Evolutionary conservation across 805 yeast species (phyloP), one percentile per base, ranked within the genome.

Genomic region (Ogataea henricii): DNA sequence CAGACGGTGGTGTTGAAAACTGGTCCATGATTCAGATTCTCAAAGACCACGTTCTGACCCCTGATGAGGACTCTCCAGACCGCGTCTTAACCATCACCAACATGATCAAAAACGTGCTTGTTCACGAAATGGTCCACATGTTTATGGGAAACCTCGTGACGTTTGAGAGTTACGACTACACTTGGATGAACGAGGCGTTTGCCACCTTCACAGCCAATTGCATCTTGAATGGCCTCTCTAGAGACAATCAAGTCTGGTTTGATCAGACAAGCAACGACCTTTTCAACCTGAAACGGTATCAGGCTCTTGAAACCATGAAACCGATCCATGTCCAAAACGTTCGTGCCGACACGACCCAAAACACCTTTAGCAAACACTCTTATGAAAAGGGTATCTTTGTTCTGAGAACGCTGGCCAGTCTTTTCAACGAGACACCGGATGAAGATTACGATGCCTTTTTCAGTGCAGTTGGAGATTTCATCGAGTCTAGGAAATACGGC

Each of bases 1-100:
- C 81, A 23, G 92, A 86, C 61, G 87, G 87, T 49, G 95, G 88
- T 2, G 87, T 85, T 82, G 95, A 87, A 62, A 86, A 87, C 62
- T 83, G 85, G 79, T 87, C 89, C 3, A 66, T 85, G 67, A 73
- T 87, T 43, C 78, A 85, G 2, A 72, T 84, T 6, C 75, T 82
- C 45, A 74, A 78, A 43, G 74, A 76, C 39, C 83, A 81, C 53
- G 54, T 78, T 6, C 51, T 78, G 16, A 52, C 74, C 13, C 69
- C 75, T 0, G 70, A 69, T 30, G 49, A 54, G 40, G 55, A 53
- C 12, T 58, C 56, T 8, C 49, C 64, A 13, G 45, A 49, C 20
- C 32, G 51, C 20, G 45, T 57, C 25, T 35, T 62, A 37, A 51
- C 52, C 6, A 43, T 55, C 22, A 47, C 59, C 21, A 52, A 51